Percentiles rank a stretch among this genome's conserved stretches.
Conservation (phyloP, 2,329 filamentous ascomycete species). For the Podosphaera leucotricha region DNA sequence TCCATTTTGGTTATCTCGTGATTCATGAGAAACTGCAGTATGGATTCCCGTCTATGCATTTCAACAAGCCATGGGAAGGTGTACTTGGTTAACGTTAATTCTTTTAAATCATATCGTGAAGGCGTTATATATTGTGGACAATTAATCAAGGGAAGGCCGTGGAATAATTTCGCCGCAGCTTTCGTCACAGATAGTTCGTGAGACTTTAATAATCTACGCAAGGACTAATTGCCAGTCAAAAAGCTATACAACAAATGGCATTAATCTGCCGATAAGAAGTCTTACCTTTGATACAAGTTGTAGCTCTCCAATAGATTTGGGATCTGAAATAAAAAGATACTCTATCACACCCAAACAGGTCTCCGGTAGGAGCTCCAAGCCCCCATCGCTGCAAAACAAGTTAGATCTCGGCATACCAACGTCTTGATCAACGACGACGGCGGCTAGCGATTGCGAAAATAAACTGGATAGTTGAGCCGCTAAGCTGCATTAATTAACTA, state of each 20-base stretch:
- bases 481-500: no score
- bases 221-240: constrained; percentile 3
- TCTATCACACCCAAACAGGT: constrained; percentile 8
- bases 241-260: no score
- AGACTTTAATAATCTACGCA: constrained; percentile 6
- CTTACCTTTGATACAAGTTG: constrained; percentile 8
- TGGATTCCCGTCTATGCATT: constrained; percentile 5
- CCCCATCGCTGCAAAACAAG: constrained; percentile 4
- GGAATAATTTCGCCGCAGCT: not conserved
- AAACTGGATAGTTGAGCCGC: no score
- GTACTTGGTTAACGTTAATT: not conserved
- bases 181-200: constrained; percentile 8
- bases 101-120: no score
- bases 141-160: no score
- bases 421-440: no score
- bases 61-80: constrained; percentile 10
- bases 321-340: constrained; percentile 5
- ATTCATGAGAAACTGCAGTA: constrained; percentile 5
- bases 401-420: constrained; percentile 1
- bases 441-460: no score
- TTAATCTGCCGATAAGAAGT: not conserved
- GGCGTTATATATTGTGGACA: no score
- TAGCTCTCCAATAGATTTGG: constrained; percentile 4
- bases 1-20: constrained; percentile 10
- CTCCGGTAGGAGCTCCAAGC: constrained; percentile 6